Evolutionary conservation across 108 stramenopile species (phyloP).

Genomic region (Conticribra guillardii): DNA sequence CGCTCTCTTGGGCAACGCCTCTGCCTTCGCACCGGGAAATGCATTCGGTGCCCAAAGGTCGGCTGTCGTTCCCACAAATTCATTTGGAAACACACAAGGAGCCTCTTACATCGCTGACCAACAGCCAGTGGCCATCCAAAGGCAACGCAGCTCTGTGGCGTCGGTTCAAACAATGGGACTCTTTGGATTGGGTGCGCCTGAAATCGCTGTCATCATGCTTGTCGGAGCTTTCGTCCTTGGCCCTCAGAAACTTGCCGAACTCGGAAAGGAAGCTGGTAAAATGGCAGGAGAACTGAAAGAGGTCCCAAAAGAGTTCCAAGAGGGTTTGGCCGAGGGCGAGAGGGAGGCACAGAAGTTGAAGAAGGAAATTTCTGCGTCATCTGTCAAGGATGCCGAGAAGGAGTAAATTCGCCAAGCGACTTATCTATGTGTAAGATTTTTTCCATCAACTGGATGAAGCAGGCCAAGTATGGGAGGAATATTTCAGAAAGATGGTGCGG

Average conservation of each 20-base stretch:
- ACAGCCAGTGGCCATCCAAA: constrained; percentile 44
- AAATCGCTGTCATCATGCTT: constrained; percentile 89
- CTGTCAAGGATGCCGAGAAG: constrained; percentile 48
- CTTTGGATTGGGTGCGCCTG: constrained; percentile 93
- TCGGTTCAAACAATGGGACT: constrained; percentile 86
- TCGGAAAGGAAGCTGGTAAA: constrained; percentile 94
- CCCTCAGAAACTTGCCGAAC: constrained; percentile 90
- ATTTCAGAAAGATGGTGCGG: background rate
- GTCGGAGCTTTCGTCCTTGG: constrained; percentile 94
- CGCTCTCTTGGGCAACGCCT: constrained; percentile 25
- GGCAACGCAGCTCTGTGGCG: constrained; percentile 76
- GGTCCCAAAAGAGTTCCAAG: constrained; percentile 94
- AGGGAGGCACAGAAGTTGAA: constrained; percentile 68
- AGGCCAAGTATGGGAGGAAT: background rate
- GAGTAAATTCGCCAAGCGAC: constrained; percentile 16
- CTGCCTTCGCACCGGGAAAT: constrained; percentile 46
- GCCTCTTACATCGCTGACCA: constrained; percentile 36
- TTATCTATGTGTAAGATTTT: background rate
- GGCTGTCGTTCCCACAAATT: background rate
- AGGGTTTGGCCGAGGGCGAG: constrained; percentile 92
- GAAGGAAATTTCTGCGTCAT: constrained; percentile 51
- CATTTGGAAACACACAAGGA: constrained; percentile 39
- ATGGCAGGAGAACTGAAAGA: constrained; percentile 96
- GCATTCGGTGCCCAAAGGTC: constrained; percentile 30
- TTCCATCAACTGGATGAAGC: background rate